Evolutionary conservation across 495 filamentous ascomycete species (phyloP).

Genomic region (Tuber aestivum): DNA sequence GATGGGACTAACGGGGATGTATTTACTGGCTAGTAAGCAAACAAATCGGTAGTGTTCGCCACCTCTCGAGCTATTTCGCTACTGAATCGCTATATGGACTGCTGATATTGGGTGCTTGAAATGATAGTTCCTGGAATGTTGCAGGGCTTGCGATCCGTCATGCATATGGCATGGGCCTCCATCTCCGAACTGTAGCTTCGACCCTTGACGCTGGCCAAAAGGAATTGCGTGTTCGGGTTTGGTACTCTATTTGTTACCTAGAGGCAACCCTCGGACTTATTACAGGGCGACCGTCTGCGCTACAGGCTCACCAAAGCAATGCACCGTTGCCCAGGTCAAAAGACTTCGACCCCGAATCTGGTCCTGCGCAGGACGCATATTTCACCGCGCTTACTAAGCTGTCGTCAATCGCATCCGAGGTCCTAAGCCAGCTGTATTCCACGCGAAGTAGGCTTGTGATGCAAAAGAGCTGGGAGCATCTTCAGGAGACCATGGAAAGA

Average conservation of each 20-base stretch:
- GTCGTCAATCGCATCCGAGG: slow-evolving; percentile 19
- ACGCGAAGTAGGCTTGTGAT: slow-evolving; percentile 11
- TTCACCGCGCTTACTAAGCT: slow-evolving; percentile 21
- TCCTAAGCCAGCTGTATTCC: slow-evolving; percentile 27
- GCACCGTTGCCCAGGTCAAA: slow-evolving; percentile 23
- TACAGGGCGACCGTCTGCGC: slow-evolving; percentile 31
- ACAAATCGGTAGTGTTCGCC: slow-evolving; percentile 28
- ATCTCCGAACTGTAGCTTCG: slow-evolving; percentile 22
- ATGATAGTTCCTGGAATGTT: slow-evolving; percentile 38
- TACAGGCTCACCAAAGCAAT: slow-evolving; percentile 22
- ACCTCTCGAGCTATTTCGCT: background rate
- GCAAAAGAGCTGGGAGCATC: slow-evolving; percentile 11
- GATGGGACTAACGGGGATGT: slow-evolving; percentile 36
- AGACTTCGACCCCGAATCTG: slow-evolving; percentile 5
- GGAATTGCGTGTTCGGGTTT: slow-evolving; percentile 30
- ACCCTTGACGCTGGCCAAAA: slow-evolving; percentile 6
- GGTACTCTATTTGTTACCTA: slow-evolving; percentile 35
- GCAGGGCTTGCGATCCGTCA: slow-evolving; percentile 35
- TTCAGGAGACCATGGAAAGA: slow-evolving; percentile 14
- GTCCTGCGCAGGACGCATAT: slow-evolving; percentile 19
- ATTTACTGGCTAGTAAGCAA: slow-evolving; percentile 34
- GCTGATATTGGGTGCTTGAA: background rate
- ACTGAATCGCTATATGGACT: no score
- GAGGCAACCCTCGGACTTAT: slow-evolving; percentile 33
- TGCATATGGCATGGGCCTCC: slow-evolving; percentile 34